Conservation (phyloP, 2,329 filamentous ascomycete species). For the Sordariomycetes sp. region DNA sequence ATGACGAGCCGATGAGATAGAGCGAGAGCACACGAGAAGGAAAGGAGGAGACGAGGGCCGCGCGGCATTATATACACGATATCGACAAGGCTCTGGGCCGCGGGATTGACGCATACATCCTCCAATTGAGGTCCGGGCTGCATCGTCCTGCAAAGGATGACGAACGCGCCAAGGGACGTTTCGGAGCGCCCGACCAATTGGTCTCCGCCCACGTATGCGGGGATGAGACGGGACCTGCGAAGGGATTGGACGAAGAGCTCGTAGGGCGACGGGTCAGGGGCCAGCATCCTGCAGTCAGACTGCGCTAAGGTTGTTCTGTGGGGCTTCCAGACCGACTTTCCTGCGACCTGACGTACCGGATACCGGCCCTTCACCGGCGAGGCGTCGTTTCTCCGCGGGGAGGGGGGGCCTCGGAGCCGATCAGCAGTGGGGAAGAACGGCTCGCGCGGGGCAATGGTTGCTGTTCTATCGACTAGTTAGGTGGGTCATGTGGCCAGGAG, state of each 20-base stretch:
- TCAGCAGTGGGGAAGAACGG: background rate
- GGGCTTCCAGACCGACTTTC: constrained; percentile 3
- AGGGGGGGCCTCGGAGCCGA: background rate
- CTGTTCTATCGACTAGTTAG: background rate
- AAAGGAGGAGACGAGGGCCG: background rate
- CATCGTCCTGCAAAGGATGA: background rate
- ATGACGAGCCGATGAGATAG: background rate
- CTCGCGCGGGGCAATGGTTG: background rate
- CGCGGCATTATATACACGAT: background rate
- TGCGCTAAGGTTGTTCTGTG: constrained; percentile 2
- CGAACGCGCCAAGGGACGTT: background rate
- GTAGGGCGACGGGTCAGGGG: background rate
- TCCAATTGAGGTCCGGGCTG: background rate
- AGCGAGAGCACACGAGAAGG: background rate
- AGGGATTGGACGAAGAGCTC: constrained; percentile 1
- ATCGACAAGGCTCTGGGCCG: background rate
- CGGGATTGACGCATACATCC: background rate
- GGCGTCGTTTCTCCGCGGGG: background rate
- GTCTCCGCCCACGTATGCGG: background rate
- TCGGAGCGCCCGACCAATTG: constrained; percentile 1
- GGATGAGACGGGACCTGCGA: background rate
- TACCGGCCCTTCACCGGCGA: background rate
- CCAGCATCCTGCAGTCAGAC: constrained; percentile 1
- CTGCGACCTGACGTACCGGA: background rate
- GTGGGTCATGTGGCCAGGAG: background rate